These are phyloP conservation scores for Stentor coeruleus DNA, from an alignment of 73 alveolate species.

Conservation along the genomic window DNA sequence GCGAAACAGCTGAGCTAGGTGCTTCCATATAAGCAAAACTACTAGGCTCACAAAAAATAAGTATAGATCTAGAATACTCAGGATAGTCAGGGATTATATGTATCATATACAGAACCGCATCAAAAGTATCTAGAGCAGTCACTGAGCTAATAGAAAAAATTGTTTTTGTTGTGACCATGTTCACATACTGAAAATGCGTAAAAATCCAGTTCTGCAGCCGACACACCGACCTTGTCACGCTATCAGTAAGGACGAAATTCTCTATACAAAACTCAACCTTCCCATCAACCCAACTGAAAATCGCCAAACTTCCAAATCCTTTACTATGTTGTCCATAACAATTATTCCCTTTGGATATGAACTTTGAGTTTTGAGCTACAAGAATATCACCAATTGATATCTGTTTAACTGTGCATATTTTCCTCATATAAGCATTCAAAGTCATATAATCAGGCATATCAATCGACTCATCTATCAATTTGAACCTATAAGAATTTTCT, in stretches of 20 bases:
- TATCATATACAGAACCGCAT: not conserved
- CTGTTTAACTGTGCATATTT: not conserved
- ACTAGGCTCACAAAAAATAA: not conserved
- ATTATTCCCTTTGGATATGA: too few relatives aligned
- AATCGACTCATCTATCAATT: not conserved
- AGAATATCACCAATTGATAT: not conserved
- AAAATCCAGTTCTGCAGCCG: slow-evolving; percentile 1
- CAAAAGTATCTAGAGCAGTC: not conserved
- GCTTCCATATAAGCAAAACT: not conserved
- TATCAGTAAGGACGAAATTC: not conserved
- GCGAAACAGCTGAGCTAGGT: not conserved
- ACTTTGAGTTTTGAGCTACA: not conserved
- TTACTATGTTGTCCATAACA: not conserved
- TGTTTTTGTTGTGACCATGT: too few relatives aligned
- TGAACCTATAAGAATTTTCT: not conserved
- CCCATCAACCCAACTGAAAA: not conserved
- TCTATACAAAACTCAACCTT: not conserved
- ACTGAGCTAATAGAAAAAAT: not conserved
- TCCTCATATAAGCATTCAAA: not conserved
- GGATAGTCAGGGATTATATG: not conserved
- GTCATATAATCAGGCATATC: too few relatives aligned
- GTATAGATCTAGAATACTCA: not conserved
- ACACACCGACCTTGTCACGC: not conserved
- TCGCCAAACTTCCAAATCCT: not conserved
- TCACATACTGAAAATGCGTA: not conserved